Evolutionary conservation across 306 rosid genomes (phyloP).

Genomic region (Vigna angularis): DNA sequence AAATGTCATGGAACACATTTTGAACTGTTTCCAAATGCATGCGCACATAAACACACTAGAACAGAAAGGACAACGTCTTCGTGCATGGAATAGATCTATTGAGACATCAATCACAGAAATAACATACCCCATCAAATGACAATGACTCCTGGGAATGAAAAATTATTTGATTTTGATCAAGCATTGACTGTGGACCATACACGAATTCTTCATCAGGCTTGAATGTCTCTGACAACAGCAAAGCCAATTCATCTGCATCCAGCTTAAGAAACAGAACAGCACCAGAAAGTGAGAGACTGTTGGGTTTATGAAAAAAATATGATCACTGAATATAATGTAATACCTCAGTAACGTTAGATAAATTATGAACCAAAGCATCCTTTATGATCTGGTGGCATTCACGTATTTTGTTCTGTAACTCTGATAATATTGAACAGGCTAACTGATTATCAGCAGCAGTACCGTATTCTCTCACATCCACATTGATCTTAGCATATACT

Average conservation of each 20-base stretch:
- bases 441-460: slow-evolving; percentile 71
- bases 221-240: slow-evolving; percentile 71
- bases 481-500: slow-evolving; percentile 69
- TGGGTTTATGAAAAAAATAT: neutral
- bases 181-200: slow-evolving; percentile 82
- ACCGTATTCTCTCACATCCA: slow-evolving; percentile 68
- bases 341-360: slow-evolving; percentile 74
- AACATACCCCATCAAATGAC: slow-evolving; percentile 56
- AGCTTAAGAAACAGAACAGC: slow-evolving; percentile 62
- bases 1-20: neutral
- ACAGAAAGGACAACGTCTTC: neutral
- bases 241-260: slow-evolving; percentile 65
- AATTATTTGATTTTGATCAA: slow-evolving; percentile 56
- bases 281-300: slow-evolving; percentile 21
- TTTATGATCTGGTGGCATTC: slow-evolving; percentile 57
- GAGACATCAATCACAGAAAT: slow-evolving; percentile 8
- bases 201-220: slow-evolving; percentile 85
- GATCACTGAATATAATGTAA: slow-evolving; percentile 28
- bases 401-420: slow-evolving; percentile 64
- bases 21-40: neutral
- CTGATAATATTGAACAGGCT: slow-evolving; percentile 64
- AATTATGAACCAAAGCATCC: slow-evolving; percentile 66
- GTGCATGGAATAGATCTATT: neutral
- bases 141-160: slow-evolving; percentile 50
- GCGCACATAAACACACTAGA: slow-evolving; percentile 2